phyloP scores from a whole-genome alignment of 225 moss, liverwort and hornwort genomes.

The Polytrichum commune region DNA sequence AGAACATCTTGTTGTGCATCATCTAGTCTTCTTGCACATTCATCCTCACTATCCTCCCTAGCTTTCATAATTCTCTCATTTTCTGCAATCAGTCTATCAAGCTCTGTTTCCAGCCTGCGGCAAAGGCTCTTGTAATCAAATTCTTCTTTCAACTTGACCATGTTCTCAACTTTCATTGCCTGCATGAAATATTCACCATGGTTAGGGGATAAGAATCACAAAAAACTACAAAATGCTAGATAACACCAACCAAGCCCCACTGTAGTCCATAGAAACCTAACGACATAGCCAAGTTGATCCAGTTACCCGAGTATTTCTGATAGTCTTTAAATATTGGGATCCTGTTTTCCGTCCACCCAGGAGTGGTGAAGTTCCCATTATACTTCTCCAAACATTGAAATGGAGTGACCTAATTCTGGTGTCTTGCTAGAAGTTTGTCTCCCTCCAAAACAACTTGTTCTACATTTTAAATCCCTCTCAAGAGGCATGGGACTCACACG shows the following conservation, averaged over 20 bases:
- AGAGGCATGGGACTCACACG: slow-evolving; percentile 48
- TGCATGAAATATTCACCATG: slow-evolving; percentile 31
- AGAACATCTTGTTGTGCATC: slow-evolving; percentile 71
- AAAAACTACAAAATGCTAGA: too few relatives aligned
- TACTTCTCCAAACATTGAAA: too few relatives aligned
- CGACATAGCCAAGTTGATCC: background rate
- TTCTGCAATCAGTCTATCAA: slow-evolving; percentile 83
- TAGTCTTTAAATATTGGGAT: too few relatives aligned
- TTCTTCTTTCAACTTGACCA: slow-evolving; percentile 88
- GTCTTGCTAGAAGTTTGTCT: too few relatives aligned
- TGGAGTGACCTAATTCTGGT: too few relatives aligned
- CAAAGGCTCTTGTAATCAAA: slow-evolving; percentile 91
- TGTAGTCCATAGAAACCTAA: background rate
- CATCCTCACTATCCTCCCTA: slow-evolving; percentile 74
- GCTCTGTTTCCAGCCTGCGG: slow-evolving; percentile 75
- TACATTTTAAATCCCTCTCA: background rate
- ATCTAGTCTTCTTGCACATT: slow-evolving; percentile 74
- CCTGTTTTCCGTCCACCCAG: too few relatives aligned
- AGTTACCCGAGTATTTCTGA: too few relatives aligned
- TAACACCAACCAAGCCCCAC: background rate
- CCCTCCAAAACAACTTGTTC: too few relatives aligned
- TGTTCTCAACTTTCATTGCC: slow-evolving; percentile 97
- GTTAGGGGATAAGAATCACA: background rate
- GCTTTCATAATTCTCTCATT: slow-evolving; percentile 89
- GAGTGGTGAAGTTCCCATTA: too few relatives aligned